Base-by-base conservation (phyloP, 805 yeast species). In the Monosporozyma solicola region DNA sequence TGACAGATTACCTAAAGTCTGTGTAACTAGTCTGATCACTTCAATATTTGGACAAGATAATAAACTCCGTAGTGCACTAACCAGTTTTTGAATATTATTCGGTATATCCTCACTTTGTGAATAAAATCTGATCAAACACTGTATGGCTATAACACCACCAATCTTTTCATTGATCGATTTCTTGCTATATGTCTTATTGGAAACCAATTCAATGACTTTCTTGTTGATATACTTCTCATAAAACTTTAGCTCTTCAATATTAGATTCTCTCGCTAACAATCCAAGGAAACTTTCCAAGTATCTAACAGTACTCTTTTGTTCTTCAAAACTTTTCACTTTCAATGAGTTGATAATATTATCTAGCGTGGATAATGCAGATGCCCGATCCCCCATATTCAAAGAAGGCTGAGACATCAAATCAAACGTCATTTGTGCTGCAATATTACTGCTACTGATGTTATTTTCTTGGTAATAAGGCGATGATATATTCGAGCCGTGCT, bases 61-160 rank as follows among this genome's bases (percentile, higher is more conserved):
- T 52, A 87, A 77, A 29, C 82, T 78, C 44, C 92, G 77, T 53
- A 90, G 74, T 62, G 90, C 89, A 60, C 85, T 88, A 25, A 92
- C 89, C 64, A 86, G 82, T 52, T 96, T 74, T 7, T 95, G 85
- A 8, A 91, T 85, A 66, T 87, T 87, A 53, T 86, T 85, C 24
- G 92, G 87, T 57, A 83, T 79, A 60, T 88, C 95, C 59, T 85
- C 90, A 39, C 77, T 79, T 15, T 87, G 86, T 9, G 87, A 82
- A 55, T 87, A 89, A 61, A 86, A 82, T 55, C 85, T 92, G 49
- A 90, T 85, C 56, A 91, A 76, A 5, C 89, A 80, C 66, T 87
- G 89, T 55, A 91, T 82, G 13, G 96, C 96, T n/a, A 88, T 79
- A 37, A 90, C 83, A 33, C 96, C 97, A 15, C 96, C 97, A 37